Percentiles rank a stretch among this genome's conserved stretches.
These are phyloP conservation scores for Cladosporium velox DNA, from an alignment of 2,329 filamentous ascomycete genomes.

Conservation along the genomic window DNA sequence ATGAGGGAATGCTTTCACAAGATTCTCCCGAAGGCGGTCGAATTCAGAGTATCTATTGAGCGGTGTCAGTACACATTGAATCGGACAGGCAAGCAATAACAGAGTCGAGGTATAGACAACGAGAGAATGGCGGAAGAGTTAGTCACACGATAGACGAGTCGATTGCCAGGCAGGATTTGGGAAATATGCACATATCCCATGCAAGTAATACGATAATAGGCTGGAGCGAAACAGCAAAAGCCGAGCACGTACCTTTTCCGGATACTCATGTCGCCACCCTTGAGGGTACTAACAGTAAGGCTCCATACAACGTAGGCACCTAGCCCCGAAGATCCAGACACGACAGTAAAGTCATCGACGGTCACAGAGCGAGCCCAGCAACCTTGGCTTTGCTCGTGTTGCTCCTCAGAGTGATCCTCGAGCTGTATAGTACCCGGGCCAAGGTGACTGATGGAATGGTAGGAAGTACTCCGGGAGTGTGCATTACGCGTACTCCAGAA, in stretches of 20 bases:
- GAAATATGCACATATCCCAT: neutral
- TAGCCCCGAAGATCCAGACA: constrained; percentile 59
- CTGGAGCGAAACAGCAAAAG: neutral
- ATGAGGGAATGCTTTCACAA: constrained; percentile 79
- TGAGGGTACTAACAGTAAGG: constrained; percentile 81
- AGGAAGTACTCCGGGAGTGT: constrained; percentile 41
- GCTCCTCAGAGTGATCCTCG: constrained; percentile 64
- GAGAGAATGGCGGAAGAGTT: neutral
- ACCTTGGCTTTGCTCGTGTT: constrained; percentile 57
- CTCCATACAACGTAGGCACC: constrained; percentile 98
- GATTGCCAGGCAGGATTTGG: neutral
- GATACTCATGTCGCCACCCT: constrained; percentile 48
- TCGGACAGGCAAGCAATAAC: neutral
- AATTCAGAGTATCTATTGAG: constrained; percentile 81
- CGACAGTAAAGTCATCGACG: constrained; percentile 63
- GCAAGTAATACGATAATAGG: constrained; percentile 4
- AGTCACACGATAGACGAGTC: neutral
- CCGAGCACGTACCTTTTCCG: constrained; percentile 53
- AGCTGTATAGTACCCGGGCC: constrained; percentile 56
- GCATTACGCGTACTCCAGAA: constrained; percentile 45
- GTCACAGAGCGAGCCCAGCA: constrained; percentile 65
- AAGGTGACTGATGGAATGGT: constrained; percentile 37
- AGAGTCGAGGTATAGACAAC: neutral
- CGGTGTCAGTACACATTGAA: neutral
- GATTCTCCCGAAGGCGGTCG: constrained; percentile 72